A percentile compares a stretch with the other conserved stretches of the same genome.
Evolutionary conservation across 148 eudicot genomes (phyloP).

Genomic region (Silene latifolia): DNA sequence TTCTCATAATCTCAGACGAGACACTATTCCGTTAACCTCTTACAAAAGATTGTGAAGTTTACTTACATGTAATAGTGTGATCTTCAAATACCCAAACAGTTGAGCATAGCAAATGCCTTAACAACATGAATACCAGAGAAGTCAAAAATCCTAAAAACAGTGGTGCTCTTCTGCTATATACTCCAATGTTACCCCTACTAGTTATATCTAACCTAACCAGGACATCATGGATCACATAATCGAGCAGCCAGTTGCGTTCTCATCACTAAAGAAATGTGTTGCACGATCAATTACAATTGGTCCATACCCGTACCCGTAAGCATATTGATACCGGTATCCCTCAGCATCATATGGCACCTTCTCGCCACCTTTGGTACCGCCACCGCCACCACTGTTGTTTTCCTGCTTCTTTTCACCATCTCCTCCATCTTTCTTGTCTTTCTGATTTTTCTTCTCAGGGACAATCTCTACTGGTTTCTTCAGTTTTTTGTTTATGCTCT

Average conservation of each 20-base stretch:
- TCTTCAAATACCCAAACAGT: no score
- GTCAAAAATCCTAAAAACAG: background rate
- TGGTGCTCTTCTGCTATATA: background rate
- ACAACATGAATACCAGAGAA: no score
- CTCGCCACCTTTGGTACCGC: conserved; percentile 12
- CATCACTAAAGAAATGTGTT: conserved; percentile 47
- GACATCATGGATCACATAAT: conserved; percentile 70
- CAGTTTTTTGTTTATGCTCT: conserved; percentile 39
- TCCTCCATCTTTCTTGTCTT: conserved; percentile 24
- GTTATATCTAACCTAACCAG: background rate
- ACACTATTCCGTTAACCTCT: no score
- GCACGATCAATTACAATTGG: background rate
- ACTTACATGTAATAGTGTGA: no score
- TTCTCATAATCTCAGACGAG: no score
- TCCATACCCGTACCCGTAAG: conserved; percentile 8
- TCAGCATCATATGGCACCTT: background rate
- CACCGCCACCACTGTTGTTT: conserved; percentile 10
- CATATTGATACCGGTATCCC: background rate
- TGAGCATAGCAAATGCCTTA: no score
- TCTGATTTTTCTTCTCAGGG: conserved; percentile 46
- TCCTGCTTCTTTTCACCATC: background rate
- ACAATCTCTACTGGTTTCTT: conserved; percentile 51
- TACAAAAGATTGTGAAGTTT: no score
- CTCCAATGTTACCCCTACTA: background rate
- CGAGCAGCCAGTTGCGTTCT: conserved; percentile 58